phyloP scores from a whole-genome alignment of 2,329 filamentous ascomycete genomes.

The Colletotrichum cereale region DNA sequence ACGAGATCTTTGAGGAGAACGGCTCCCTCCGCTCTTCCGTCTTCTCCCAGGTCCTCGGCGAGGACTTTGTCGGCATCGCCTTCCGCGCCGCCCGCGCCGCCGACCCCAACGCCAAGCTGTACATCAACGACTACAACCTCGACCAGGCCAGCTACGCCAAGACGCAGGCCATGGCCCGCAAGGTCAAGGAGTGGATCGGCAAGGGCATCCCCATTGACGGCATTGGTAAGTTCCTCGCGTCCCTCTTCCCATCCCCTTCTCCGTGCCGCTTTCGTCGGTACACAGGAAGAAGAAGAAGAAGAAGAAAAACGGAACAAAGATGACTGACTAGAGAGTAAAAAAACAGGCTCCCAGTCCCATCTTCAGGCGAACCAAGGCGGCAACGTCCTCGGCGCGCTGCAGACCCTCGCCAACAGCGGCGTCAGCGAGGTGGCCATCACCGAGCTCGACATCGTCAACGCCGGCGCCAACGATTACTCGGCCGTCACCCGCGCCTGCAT shows the following conservation, averaged over 20 bases:
- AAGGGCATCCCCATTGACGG: slow-evolving; percentile 75
- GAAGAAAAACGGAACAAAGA: not conserved
- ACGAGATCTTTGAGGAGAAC: slow-evolving; percentile 74
- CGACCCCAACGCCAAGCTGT: slow-evolving; percentile 76
- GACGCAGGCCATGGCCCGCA: slow-evolving; percentile 63
- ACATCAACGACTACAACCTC: slow-evolving; percentile 82
- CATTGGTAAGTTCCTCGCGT: slow-evolving; percentile 54
- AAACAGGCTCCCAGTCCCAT: slow-evolving; percentile 65
- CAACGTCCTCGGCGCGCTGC: slow-evolving; percentile 62
- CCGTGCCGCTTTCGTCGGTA: not conserved
- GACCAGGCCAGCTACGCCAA: slow-evolving; percentile 72
- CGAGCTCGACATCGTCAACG: slow-evolving; percentile 75
- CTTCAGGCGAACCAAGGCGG: slow-evolving; percentile 59
- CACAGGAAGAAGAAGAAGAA: too few relatives aligned
- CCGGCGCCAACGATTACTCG: slow-evolving; percentile 68
- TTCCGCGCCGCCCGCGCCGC: slow-evolving; percentile 76
- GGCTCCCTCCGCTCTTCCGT: slow-evolving; percentile 70
- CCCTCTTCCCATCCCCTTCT: not conserved
- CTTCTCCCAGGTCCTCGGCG: slow-evolving; percentile 76
- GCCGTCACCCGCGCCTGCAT: slow-evolving; percentile 70
- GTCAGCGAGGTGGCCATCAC: slow-evolving; percentile 72
- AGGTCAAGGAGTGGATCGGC: slow-evolving; percentile 74
- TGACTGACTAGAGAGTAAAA: not conserved
- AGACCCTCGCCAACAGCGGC: slow-evolving; percentile 63
- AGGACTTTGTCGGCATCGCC: slow-evolving; percentile 77